Percentiles rank a stretch among this genome's conserved stretches.
Conservation (phyloP, 176 grass and related monocot species). For the Paspalum vaginatum region DNA sequence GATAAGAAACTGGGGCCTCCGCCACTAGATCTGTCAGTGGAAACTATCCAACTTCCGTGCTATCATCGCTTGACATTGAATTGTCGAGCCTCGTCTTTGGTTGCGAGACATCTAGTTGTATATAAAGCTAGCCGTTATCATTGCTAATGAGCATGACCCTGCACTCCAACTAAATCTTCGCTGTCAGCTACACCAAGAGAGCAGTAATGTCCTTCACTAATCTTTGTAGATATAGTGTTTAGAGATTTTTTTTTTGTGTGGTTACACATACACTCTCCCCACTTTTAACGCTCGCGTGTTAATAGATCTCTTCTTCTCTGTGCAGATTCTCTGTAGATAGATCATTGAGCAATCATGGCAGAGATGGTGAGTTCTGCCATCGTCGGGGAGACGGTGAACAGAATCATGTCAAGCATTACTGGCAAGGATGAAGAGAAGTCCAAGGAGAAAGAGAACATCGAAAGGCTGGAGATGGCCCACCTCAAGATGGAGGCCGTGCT, state of each 20-base stretch:
- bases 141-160: not conserved
- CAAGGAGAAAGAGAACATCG: constrained; percentile 1
- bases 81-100: not conserved
- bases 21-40: not conserved
- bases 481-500: constrained; percentile 5
- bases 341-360: not conserved
- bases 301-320: not conserved
- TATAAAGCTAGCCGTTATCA: not conserved
- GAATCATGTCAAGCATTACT: not conserved
- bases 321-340: not conserved
- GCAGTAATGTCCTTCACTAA: constrained; percentile 1
- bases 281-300: not conserved
- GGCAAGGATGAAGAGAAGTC: constrained; percentile 1
- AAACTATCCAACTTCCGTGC: not conserved
- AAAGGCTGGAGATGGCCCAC: constrained; percentile 29
- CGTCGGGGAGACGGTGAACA: not conserved
- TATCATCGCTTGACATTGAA: not conserved
- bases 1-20: not conserved
- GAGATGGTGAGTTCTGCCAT: constrained; percentile 13
- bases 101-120: not conserved
- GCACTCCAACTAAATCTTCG: not conserved
- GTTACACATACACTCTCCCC: not conserved
- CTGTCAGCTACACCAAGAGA: not conserved
- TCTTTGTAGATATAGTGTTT: not conserved
- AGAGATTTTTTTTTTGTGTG: no score